A percentile compares a stretch with the other conserved stretches of the same genome.
Conservation (phyloP, 2,329 filamentous ascomycete genomes). For the Fusarium proliferatum region DNA sequence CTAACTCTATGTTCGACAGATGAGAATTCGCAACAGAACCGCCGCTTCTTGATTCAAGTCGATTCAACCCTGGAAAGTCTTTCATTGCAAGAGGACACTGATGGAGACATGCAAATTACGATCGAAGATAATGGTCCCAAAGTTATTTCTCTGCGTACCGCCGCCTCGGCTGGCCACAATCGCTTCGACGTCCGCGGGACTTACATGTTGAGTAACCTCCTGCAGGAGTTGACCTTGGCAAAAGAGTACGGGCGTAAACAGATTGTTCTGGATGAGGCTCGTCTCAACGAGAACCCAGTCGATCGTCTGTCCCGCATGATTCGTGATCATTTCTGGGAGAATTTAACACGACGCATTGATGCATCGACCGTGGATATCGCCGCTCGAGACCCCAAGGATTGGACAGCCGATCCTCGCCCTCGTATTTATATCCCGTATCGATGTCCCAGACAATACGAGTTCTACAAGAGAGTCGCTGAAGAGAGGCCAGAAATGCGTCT, state of each 20-base stretch:
- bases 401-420: slow-evolving; percentile 88
- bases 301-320: slow-evolving; percentile 88
- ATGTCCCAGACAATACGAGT: slow-evolving; percentile 87
- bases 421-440: slow-evolving; percentile 90
- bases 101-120: slow-evolving; percentile 95
- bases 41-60: slow-evolving; percentile 88
- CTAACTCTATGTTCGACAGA: slow-evolving; percentile 62
- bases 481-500: slow-evolving; percentile 85
- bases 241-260: slow-evolving; percentile 90
- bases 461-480: slow-evolving; percentile 83
- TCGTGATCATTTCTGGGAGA: slow-evolving; percentile 91
- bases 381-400: slow-evolving; percentile 92
- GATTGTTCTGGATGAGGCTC: slow-evolving; percentile 90
- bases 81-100: slow-evolving; percentile 88
- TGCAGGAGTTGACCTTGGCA: slow-evolving; percentile 93
- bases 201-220: slow-evolving; percentile 95
- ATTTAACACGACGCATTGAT: slow-evolving; percentile 89
- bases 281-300: slow-evolving; percentile 95
- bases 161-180: slow-evolving; percentile 86
- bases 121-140: slow-evolving; percentile 96
- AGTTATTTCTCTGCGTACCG: slow-evolving; percentile 85
- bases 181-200: slow-evolving; percentile 92
- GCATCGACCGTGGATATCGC: slow-evolving; percentile 87
- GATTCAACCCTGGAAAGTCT: slow-evolving; percentile 84
- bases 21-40: slow-evolving; percentile 73